Base-by-base conservation (phyloP, 257 asterid species). In the Linderniella brevidens region DNA sequence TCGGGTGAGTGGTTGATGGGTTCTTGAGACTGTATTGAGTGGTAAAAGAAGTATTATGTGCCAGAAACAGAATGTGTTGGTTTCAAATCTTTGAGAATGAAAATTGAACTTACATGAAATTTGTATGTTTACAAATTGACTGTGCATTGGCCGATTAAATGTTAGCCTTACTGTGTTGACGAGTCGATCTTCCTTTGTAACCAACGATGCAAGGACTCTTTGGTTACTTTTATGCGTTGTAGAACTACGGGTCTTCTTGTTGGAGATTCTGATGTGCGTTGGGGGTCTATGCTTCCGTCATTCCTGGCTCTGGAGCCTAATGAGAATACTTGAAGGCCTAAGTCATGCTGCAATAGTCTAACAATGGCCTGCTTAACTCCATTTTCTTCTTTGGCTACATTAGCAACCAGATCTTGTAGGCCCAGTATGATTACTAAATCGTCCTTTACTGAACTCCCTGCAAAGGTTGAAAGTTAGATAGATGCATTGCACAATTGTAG, bases 191-290 rank as follows among this genome's bases (percentile, higher is more conserved):
- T 70, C 46, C 74, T 75, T 58, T 41, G 78, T 64, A 86, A 57
- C 97, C 97, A 86, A 41, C 41, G 70, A 54, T 61, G 57, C 65
- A 83, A 58, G 13, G 93, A 87, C 61, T 72, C 68, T 60, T 66
- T 71, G 6, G 80, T 64, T 20, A 83, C 75, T 68, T 64, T 75
- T 58, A 87, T 59, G 64, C 85, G 75, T 37, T 61, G 92, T 36
- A 78, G 63, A 64, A 66, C 57, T 49, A 64, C 54, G 40, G 97
- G 97, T 55, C 93, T 80, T 65, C 97, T 71, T 9, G 93, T 60
- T 40, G 79, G 66, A 64, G 79, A 68, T 45, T 56, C 61, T 43
- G 60, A 48, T 41, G 68, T 44, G 44, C 56, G 53, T 49, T 56
- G 43, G 41, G 58, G 58, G 48, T 44, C 43, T 48, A 50, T 54